Evolutionary conservation across 192 early-diverging fungal species (phyloP), one percentile per base, ranked within the genome.

Genomic region (Coemansia sp.): DNA sequence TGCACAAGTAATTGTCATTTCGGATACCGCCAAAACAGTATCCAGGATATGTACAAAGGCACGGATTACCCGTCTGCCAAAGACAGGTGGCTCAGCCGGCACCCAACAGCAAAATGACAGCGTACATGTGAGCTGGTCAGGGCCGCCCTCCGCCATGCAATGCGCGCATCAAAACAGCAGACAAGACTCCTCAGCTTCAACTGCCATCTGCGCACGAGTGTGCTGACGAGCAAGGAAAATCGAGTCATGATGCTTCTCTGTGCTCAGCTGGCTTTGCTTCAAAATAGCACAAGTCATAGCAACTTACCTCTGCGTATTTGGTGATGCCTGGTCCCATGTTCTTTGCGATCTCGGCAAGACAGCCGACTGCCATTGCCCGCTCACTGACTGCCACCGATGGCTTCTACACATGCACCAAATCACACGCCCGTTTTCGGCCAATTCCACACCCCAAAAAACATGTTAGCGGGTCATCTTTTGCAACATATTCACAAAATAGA

Each of bases 361-460:
- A 92, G 10, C 94, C 94, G 45, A 93, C 86, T 8, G 93, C 91
- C 92, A 95, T 94, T 41, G 90, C 92, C 38, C 94, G 89, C 69
- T 96, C 94, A 53, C 86, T 83, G 22, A 82, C 74, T 3, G 87
- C 84, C 61, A 86, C 84, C 18, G 83, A 63, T 38, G 85, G 74
- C 69, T 66, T 85, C 82, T 91, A 92, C 64, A 45, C n/a, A 18
- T 13, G 11, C 3, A 32, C n/a, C 27, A 55, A 24, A 56, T 57
- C 35, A 35, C 55, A 39, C 55, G 55, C 35, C 29, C 27, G 14
- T 14, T 22, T 29, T 27, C 9, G 37, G 37, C 18, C 20, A 27
- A 11, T 57, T 39, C 18, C 13, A 19, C 55, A 57, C 27, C 38
- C 55, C 18, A 23, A 20, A 20, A 41, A 13, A 57, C 37, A 58